phyloP scores from a whole-genome alignment of 257 asterid genomes.

The Solanum commersonii region DNA sequence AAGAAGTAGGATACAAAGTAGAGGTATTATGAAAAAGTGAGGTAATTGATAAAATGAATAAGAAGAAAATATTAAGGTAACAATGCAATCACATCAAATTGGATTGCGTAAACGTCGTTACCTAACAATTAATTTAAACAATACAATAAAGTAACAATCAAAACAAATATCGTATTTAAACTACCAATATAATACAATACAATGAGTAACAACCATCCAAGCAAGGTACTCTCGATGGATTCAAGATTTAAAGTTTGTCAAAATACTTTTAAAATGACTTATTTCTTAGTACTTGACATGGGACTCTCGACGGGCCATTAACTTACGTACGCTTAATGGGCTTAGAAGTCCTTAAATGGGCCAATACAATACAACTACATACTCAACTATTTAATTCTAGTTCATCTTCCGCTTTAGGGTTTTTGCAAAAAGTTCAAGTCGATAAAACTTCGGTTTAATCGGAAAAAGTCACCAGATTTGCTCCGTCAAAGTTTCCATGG shows the following conservation, averaged over 20 bases:
- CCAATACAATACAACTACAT: neutral
- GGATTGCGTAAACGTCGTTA: neutral
- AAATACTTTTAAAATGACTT: neutral
- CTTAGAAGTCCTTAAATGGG: neutral
- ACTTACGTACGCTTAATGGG: neutral
- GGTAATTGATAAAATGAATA: neutral
- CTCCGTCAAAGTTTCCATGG: slow-evolving; percentile 21
- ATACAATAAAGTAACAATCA: too few relatives aligned
- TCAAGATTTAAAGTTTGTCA: too few relatives aligned
- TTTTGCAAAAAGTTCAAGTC: neutral
- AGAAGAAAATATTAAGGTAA: too few relatives aligned
- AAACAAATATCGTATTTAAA: too few relatives aligned
- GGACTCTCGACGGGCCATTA: neutral
- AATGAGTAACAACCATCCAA: neutral
- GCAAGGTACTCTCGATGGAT: too few relatives aligned
- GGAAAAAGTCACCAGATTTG: neutral
- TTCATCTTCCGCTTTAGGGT: neutral
- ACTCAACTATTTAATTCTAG: neutral
- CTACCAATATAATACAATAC: neutral
- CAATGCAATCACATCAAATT: neutral
- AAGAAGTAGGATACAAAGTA: neutral
- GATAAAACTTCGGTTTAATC: neutral
- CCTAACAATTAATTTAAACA: too few relatives aligned
- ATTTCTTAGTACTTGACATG: neutral
- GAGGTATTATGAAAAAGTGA: neutral